A percentile compares a stretch with the other conserved stretches of the same genome.
These are phyloP conservation scores for Geotrichum candidum DNA, from an alignment of 1,139 yeast species.

Conservation along the genomic window DNA sequence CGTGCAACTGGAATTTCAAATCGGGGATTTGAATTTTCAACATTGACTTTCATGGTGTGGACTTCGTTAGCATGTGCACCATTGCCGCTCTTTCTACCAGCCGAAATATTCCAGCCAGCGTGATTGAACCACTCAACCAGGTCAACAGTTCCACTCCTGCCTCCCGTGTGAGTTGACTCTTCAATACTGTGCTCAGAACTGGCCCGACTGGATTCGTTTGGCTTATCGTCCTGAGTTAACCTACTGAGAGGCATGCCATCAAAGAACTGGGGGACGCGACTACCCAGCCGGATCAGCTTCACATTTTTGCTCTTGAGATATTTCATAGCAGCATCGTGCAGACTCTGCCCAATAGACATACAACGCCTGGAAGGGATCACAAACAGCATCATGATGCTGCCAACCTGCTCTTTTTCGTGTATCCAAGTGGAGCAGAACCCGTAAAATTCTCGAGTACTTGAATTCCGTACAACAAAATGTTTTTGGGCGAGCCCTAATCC, in stretches of 20 bases:
- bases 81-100: not conserved
- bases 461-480: constrained; percentile 57
- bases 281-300: constrained; percentile 43
- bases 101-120: constrained; percentile 29
- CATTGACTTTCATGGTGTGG: not conserved
- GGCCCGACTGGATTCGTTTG: not conserved
- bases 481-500: constrained; percentile 22
- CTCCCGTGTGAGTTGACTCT: not conserved
- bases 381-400: constrained; percentile 45
- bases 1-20: not conserved
- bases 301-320: constrained; percentile 44
- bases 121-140: constrained; percentile 28
- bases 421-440: constrained; percentile 57
- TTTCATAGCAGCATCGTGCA: constrained; percentile 51
- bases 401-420: constrained; percentile 36
- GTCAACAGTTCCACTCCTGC: constrained; percentile 2
- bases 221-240: not conserved
- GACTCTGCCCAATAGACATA: constrained; percentile 54
- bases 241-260: constrained; percentile 35
- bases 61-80: not conserved
- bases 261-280: constrained; percentile 46
- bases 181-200: not conserved
- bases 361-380: constrained; percentile 53
- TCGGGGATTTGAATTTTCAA: not conserved
- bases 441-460: constrained; percentile 50